Conservation (phyloP, 768 basidiomycete species). For the Russula dissimulans region DNA sequence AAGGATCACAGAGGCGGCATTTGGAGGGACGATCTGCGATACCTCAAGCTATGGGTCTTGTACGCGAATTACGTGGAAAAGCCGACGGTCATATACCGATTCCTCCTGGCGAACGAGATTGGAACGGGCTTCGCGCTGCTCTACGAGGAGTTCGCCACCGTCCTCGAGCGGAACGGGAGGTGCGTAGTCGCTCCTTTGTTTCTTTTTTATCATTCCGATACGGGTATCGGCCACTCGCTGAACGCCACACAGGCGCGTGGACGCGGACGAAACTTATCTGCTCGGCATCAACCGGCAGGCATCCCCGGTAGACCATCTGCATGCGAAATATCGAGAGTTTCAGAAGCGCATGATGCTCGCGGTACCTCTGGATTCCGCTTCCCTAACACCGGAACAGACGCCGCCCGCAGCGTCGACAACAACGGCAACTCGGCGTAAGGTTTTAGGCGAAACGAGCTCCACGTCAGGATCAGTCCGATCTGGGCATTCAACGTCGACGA, state of each 20-base stretch:
- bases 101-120: constrained; percentile 84
- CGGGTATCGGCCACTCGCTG: not conserved
- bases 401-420: constrained; percentile 25
- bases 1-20: constrained; percentile 63
- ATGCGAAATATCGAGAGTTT: constrained; percentile 73
- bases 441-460: constrained; percentile 36
- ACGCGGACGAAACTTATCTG: constrained; percentile 85
- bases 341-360: constrained; percentile 82
- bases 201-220: constrained; percentile 18
- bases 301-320: constrained; percentile 69
- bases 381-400: constrained; percentile 26
- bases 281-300: constrained; percentile 84
- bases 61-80: constrained; percentile 91
- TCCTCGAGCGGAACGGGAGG: constrained; percentile 77
- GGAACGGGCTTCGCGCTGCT: constrained; percentile 71
- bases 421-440: constrained; percentile 30
- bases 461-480: constrained; percentile 22
- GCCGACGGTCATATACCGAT: constrained; percentile 80
- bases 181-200: constrained; percentile 28
- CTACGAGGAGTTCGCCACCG: constrained; percentile 88
- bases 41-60: constrained; percentile 89
- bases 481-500: constrained; percentile 24
- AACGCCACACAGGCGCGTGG: constrained; percentile 48
- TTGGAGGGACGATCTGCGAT: constrained; percentile 75
- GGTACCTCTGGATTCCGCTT: constrained; percentile 21